Base-by-base conservation (phyloP, 83 land plant genomes). In the Picea abies region DNA sequence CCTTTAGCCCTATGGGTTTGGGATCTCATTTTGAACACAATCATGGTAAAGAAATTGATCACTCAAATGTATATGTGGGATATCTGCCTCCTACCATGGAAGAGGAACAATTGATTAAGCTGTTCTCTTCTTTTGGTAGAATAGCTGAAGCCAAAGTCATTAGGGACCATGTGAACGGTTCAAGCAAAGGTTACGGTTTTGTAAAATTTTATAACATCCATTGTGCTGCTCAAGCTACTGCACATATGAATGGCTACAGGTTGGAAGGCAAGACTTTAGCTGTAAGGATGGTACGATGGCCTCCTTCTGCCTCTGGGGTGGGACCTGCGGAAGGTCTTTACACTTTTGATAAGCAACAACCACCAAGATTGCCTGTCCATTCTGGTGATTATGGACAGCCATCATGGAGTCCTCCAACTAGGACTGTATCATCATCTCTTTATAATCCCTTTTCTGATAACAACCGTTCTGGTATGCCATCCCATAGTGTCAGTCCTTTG, bases 171-270 rank as follows among this genome's bases (percentile, higher is more conserved):
- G 77, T 83, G 16, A 87, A 91, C 60, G 95, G 95, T n/a, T 64
- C 91, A 44, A 94, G 92, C 80, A 96, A 91, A 87, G 97, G 98
- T 44, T 96, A 92, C 83, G 98, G 98, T 26, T 96, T 96, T 89
- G 98, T 96, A 19, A 96, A 94, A 83, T 96, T 91, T 83, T 32
- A 94, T 65, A 90, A 92, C 82, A 84, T 82, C 29, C 56, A 88
- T 11, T 87, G 89, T 80, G 98, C 98, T 6, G 89, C 87, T 78
- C 86, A 76, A 78, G 98, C 98, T 25, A 94, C 88, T 61, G 79
- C 87, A 14, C 81, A 81, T 44, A 94, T 94, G 94, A 92, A 91
- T 87, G 97, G 97, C 62, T 92, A 92, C 73, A 82, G 84, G 76
- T 78, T 96, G 49, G 97, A 94, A 63, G 95, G 92, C 4, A 84